A percentile compares a stretch with the other conserved stretches of the same genome.
Evolutionary conservation across 495 filamentous ascomycete species (phyloP).

Genomic region (Pseudevernia furfuracea): DNA sequence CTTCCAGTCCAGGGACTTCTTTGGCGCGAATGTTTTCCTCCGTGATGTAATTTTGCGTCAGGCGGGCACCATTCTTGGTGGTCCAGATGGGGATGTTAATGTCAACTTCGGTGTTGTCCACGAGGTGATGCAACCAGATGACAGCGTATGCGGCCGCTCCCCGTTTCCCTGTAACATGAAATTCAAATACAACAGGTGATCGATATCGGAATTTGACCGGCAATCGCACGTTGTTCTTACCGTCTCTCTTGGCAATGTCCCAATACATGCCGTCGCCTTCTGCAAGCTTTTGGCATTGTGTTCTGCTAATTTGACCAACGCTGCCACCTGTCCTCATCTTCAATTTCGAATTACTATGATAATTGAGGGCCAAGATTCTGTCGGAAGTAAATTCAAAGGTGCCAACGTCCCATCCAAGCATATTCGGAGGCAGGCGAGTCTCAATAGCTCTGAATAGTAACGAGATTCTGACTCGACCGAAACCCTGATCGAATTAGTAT

Average conservation of each 20-base stretch:
- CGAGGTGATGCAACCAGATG: constrained; percentile 77
- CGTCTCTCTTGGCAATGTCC: constrained; percentile 53
- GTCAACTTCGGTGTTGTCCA: constrained; percentile 65
- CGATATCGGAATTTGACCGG: constrained; percentile 87
- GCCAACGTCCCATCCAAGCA: constrained; percentile 88
- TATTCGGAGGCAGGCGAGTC: constrained; percentile 66
- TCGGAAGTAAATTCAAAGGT: constrained; percentile 79
- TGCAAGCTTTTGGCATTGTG: constrained; percentile 45
- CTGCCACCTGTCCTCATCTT: constrained; percentile 79
- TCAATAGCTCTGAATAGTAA: constrained; percentile 81
- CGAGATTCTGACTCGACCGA: constrained; percentile 83
- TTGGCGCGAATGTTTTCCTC: constrained; percentile 54
- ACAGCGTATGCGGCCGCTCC: constrained; percentile 64
- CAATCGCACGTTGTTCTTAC: constrained; percentile 56
- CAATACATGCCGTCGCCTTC: constrained; percentile 59
- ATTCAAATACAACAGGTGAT: constrained; percentile 80
- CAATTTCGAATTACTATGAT: constrained; percentile 54
- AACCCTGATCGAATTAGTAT: constrained; percentile 59
- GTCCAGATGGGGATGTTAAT: constrained; percentile 85
- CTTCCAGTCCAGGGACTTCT: constrained; percentile 55
- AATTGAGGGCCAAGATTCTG: constrained; percentile 52
- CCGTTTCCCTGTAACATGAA: constrained; percentile 61
- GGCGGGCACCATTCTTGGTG: constrained; percentile 59
- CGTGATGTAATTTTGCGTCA: constrained; percentile 88
- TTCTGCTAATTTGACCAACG: constrained; percentile 57